A percentile compares a stretch with the other conserved stretches of the same genome.
These are phyloP conservation scores for Hypocreales sp. DNA, from an alignment of 2,329 filamentous ascomycete genomes.

Conservation along the genomic window DNA sequence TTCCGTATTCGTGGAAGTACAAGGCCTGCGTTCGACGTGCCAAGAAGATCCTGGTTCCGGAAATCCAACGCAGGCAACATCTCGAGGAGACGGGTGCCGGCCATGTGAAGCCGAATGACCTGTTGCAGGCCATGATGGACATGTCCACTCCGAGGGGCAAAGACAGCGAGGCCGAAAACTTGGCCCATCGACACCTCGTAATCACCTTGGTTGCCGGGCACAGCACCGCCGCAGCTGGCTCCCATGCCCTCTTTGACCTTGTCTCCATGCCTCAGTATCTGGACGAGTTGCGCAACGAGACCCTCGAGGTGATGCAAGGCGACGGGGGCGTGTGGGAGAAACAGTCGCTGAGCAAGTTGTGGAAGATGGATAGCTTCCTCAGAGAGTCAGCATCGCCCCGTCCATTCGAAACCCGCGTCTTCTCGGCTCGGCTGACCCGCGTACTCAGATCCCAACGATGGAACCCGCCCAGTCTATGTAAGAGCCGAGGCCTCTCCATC, in stretches of 20 bases:
- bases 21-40: constrained; percentile 1
- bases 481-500: not conserved
- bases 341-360: constrained; percentile 1
- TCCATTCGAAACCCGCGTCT: no score
- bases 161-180: not conserved
- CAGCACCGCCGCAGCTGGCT: constrained; percentile 4
- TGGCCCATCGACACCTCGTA: constrained; percentile 2
- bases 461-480: constrained; percentile 4
- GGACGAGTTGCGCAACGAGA: constrained; percentile 2
- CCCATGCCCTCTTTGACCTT: constrained; percentile 3
- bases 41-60: constrained; percentile 1
- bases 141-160: constrained; percentile 1
- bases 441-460: constrained; percentile 3
- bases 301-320: not conserved
- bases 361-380: constrained; percentile 6
- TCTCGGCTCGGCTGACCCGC: no score
- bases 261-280: constrained; percentile 1
- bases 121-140: constrained; percentile 5
- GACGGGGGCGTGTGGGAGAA: constrained; percentile 1
- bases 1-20: constrained; percentile 2
- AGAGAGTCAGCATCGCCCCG: constrained; percentile 5
- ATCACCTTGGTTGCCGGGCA: constrained; percentile 3
- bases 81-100: constrained; percentile 1
- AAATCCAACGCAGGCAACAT: constrained; percentile 2
- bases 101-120: constrained; percentile 2